A percentile compares a stretch with the other conserved stretches of the same genome.
phyloP scores from a whole-genome alignment of 2,329 filamentous ascomycete species.

The Decorospora gaudefroyi region DNA sequence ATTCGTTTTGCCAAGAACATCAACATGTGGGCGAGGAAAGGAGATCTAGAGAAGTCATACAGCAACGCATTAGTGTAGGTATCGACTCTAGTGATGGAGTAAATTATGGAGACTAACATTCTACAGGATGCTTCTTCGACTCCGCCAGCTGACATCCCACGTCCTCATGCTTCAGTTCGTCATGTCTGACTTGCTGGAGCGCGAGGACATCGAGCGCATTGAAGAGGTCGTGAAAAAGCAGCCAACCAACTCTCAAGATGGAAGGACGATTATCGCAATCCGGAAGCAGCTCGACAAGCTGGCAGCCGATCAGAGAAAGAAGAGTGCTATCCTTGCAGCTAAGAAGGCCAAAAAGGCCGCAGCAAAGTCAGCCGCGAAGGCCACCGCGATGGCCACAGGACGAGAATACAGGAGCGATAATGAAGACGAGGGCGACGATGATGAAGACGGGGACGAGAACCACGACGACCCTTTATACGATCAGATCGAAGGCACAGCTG shows the following conservation, averaged over 20 bases:
- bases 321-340: slow-evolving; percentile 9
- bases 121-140: slow-evolving; percentile 51
- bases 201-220: slow-evolving; percentile 53
- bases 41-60: slow-evolving; percentile 42
- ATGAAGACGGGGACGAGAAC: slow-evolving; percentile 1
- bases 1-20: slow-evolving; percentile 51
- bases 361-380: slow-evolving; percentile 8
- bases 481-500: too few relatives aligned
- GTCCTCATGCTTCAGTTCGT: slow-evolving; percentile 54
- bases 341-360: slow-evolving; percentile 9
- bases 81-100: too few relatives aligned
- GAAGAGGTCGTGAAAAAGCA: slow-evolving; percentile 37
- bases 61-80: slow-evolving; percentile 48
- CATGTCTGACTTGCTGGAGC: slow-evolving; percentile 53
- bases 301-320: slow-evolving; percentile 22
- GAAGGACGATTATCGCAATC: slow-evolving; percentile 31
- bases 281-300: slow-evolving; percentile 39
- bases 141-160: slow-evolving; percentile 59
- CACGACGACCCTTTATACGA: not conserved
- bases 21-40: slow-evolving; percentile 39
- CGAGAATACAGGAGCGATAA: slow-evolving; percentile 10
- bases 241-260: slow-evolving; percentile 13
- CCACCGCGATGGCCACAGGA: not conserved
- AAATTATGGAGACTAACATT: too few relatives aligned
- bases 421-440: slow-evolving; percentile 1